Evolutionary conservation across 306 rosid genomes (phyloP).

Genomic region (Begonia peltatifolia): DNA sequence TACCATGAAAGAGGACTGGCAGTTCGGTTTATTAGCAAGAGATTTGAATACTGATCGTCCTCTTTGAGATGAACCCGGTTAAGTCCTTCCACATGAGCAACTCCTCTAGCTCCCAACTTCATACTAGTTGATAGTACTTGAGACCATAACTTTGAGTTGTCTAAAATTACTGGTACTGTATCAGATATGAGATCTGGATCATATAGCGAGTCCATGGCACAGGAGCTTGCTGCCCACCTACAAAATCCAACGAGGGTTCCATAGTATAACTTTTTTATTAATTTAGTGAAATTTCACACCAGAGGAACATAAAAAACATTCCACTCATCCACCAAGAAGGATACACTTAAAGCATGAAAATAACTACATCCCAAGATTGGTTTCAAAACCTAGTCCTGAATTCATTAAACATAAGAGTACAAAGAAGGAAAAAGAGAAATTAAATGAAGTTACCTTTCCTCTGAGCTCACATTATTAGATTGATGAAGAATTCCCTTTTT

Average conservation of each 20-base stretch:
- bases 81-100: conserved; percentile 48
- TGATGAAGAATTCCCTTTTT: conserved; percentile 73
- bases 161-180: conserved; percentile 75
- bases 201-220: conserved; percentile 81
- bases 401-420: neutral
- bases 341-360: too few relatives aligned
- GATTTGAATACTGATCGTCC: conserved; percentile 39
- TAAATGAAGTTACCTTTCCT: conserved; percentile 35
- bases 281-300: too few relatives aligned
- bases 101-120: conserved; percentile 73
- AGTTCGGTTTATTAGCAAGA: conserved; percentile 81
- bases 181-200: conserved; percentile 54
- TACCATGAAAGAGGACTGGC: conserved; percentile 90
- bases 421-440: conserved; percentile 3
- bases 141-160: conserved; percentile 79
- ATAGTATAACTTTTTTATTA: too few relatives aligned
- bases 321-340: too few relatives aligned
- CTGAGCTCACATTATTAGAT: conserved; percentile 34
- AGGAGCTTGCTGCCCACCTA: conserved; percentile 73
- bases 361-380: too few relatives aligned
- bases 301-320: too few relatives aligned
- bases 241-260: conserved; percentile 13
- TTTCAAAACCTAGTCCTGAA: too few relatives aligned
- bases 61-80: conserved; percentile 50
- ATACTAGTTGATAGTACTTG: conserved; percentile 50